phyloP scores from a whole-genome alignment of 768 basidiomycete species.

The Tylopilus subfusipes region DNA sequence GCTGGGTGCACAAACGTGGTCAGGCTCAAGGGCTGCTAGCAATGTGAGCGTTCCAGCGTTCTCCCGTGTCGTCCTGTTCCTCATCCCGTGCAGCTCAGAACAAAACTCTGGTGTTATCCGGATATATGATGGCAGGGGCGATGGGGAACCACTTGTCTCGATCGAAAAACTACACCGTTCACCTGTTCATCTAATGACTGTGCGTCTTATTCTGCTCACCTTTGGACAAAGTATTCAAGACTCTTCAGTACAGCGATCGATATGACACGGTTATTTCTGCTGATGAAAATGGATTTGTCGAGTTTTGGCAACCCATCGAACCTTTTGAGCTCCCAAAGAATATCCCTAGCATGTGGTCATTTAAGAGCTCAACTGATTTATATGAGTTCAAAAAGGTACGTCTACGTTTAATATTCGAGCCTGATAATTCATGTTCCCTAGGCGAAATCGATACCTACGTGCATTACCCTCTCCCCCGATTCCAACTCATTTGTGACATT shows the following conservation, averaged over 20 bases:
- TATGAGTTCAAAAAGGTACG: conserved; percentile 97
- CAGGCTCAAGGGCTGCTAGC: conserved; percentile 87
- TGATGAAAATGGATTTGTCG: conserved; percentile 91
- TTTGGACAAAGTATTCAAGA: background rate
- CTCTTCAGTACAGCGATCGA: conserved; percentile 75
- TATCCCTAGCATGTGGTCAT: conserved; percentile 79
- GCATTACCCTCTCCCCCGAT: conserved; percentile 87
- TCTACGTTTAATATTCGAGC: background rate
- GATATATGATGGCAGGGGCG: conserved; percentile 91
- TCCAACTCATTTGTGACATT: conserved; percentile 89
- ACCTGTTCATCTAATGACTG: conserved; percentile 89
- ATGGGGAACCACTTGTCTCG: conserved; percentile 70
- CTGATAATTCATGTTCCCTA: conserved; percentile 29
- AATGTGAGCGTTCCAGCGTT: conserved; percentile 53
- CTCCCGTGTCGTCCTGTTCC: background rate
- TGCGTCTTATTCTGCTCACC: conserved; percentile 36
- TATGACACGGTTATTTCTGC: conserved; percentile 92
- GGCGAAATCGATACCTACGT: conserved; percentile 90
- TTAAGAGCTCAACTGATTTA: conserved; percentile 86
- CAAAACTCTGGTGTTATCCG: conserved; percentile 67
- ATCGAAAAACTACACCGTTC: conserved; percentile 77
- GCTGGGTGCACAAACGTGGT: conserved; percentile 91
- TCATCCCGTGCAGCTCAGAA: conserved; percentile 63
- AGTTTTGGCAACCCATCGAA: conserved; percentile 92
- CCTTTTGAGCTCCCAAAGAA: conserved; percentile 83